Evolutionary conservation across 139 green algal genomes (phyloP).

Genomic region (Marvania coccoides): DNA sequence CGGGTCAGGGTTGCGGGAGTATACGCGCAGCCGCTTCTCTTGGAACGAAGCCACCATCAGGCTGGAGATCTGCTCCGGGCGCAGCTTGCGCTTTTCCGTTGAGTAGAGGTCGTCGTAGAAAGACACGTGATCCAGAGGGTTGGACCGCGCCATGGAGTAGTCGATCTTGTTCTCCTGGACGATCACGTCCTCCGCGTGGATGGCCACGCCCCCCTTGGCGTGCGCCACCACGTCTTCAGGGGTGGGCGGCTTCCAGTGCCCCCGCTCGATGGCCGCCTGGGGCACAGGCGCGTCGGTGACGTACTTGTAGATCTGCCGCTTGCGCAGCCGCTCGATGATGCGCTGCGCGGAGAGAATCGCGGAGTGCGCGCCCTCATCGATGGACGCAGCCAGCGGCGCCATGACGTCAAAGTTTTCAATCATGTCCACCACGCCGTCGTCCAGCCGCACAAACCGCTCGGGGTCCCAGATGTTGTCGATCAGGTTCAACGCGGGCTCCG

Average conservation of each 20-base stretch:
- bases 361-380: background rate
- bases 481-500: conserved; percentile 49
- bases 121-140: conserved; percentile 59
- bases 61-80: conserved; percentile 27
- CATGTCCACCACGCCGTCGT: conserved; percentile 58
- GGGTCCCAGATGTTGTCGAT: conserved; percentile 24
- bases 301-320: conserved; percentile 66
- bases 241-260: conserved; percentile 2
- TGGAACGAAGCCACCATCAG: conserved; percentile 33
- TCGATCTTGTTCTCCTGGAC: conserved; percentile 58
- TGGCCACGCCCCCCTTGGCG: conserved; percentile 10
- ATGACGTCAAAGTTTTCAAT: conserved; percentile 29
- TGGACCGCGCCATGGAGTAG: conserved; percentile 38
- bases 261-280: background rate
- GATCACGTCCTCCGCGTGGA: conserved; percentile 51
- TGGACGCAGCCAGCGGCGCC: background rate
- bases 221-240: conserved; percentile 28
- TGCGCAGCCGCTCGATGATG: conserved; percentile 46
- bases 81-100: conserved; percentile 29
- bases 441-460: conserved; percentile 52
- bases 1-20: conserved; percentile 27
- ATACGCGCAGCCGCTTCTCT: conserved; percentile 48
- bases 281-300: conserved; percentile 41
- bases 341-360: conserved; percentile 29
- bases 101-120: conserved; percentile 51